Base-by-base conservation (phyloP, 345 rosid genomes). In the Durio zibethinus region DNA sequence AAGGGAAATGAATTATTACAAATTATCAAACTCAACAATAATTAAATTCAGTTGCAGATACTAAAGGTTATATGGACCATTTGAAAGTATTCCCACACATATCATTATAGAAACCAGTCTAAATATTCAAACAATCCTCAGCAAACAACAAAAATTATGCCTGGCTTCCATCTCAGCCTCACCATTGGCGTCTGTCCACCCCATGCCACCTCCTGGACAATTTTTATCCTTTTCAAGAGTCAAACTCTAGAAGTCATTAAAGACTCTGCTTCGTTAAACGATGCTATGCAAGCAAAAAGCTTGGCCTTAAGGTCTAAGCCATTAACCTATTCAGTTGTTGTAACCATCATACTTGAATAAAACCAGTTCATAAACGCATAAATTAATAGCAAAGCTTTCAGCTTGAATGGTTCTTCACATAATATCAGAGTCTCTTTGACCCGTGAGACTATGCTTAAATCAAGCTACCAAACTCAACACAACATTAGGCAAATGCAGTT, bases 331-430 rank as follows among this genome's bases (percentile, higher is more conserved):
- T 63, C 45, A 63, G 45, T 63, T 63, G 45, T 9, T 35, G 43
- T 63, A 63, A 63, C 14, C 15, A 35, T 63, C 25, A 16, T 33
- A 16, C 35, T 33, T 63, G 43, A 33, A 60, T 27, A 60, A 23
- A 60, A 27, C 64, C 64, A 27, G 29, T 12, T 60, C 64, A 60
- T 11, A 66, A 65, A 11, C 36, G 12, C 35, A 14, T 23, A 67
- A 45, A 33, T 52, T 31, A 71, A n/a, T 31, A 50, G 43, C 38
- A 10, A 71, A 50, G 75, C 61, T 31, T 48, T 18, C 57, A 64
- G 47, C 47, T 36, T 64, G 45, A 64, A 64, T 48, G 74, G 60
- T 70, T 70, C 15, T 9, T 70, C 23, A 70, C 33, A 48, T 47
- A 18, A 33, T 9, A 18, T 16, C 18, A 59, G 15, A 56, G 35